Percentiles rank a stretch among this genome's conserved stretches.
phyloP scores from a whole-genome alignment of 352 stramenopile species.

The Pythium pectinolyticum region DNA sequence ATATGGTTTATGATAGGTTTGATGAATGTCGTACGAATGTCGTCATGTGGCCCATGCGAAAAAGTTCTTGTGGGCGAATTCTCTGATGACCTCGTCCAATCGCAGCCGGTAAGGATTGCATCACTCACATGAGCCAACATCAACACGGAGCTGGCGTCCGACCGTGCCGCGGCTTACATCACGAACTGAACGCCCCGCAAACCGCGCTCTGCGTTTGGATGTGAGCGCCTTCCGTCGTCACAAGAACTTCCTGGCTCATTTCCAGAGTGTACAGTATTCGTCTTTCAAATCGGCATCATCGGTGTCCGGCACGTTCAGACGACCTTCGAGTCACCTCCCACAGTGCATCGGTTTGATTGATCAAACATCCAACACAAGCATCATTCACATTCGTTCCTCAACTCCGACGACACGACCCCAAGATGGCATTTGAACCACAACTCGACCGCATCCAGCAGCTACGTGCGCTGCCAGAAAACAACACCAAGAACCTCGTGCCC shows the following conservation, averaged over 20 bases:
- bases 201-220: neutral
- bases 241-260: slow-evolving; percentile 18
- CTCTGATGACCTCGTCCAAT: slow-evolving; percentile 12
- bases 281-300: neutral
- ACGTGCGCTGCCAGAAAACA: slow-evolving; percentile 48
- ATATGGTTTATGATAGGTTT: neutral
- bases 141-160: neutral
- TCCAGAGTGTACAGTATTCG: slow-evolving; percentile 1
- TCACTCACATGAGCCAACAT: slow-evolving; percentile 25
- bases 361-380: slow-evolving; percentile 23
- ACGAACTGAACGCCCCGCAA: slow-evolving; percentile 5
- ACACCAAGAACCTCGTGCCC: slow-evolving; percentile 83
- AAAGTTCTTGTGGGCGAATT: slow-evolving; percentile 31
- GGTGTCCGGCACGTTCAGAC: slow-evolving; percentile 11
- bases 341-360: slow-evolving; percentile 19
- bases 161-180: slow-evolving; percentile 14
- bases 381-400: slow-evolving; percentile 10
- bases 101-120: slow-evolving; percentile 18
- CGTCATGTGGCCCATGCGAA: neutral
- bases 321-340: slow-evolving; percentile 29
- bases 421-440: slow-evolving; percentile 59
- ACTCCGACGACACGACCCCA: neutral
- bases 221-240: neutral
- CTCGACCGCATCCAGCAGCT: slow-evolving; percentile 70
- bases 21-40: slow-evolving; percentile 26